Percentiles rank a stretch among this genome's conserved stretches.
Conservation (phyloP, 768 basidiomycete species). For the Leccinum variicolor region DNA sequence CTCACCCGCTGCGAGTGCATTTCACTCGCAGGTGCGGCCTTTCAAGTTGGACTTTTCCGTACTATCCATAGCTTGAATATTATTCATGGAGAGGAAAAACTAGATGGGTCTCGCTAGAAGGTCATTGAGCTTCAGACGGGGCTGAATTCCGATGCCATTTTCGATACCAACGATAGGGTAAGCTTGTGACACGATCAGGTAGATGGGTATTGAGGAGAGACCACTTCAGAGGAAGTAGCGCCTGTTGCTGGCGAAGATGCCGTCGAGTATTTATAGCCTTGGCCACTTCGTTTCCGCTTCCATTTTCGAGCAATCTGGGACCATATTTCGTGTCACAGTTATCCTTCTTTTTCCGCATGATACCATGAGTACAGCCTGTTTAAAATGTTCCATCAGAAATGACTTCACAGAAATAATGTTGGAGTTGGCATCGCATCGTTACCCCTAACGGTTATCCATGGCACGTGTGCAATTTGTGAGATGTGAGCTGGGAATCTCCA, state of each 20-base stretch:
- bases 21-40: no score
- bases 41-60: neutral
- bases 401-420: no score
- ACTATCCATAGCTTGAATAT: slow-evolving; percentile 2
- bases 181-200: slow-evolving; percentile 7
- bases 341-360: neutral
- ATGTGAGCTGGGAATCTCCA: no score
- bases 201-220: neutral
- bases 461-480: no score
- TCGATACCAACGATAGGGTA: slow-evolving; percentile 9
- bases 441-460: neutral
- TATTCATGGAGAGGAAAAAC: slow-evolving; percentile 15
- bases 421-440: neutral
- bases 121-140: slow-evolving; percentile 16
- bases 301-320: neutral
- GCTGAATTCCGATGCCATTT: slow-evolving; percentile 4
- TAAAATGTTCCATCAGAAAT: neutral
- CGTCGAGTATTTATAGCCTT: neutral
- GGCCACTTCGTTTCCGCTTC: slow-evolving; percentile 1
- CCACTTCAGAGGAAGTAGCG: neutral
- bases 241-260: neutral
- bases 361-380: neutral
- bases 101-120: slow-evolving; percentile 9
- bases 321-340: no score
- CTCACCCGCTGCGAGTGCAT: no score